These are phyloP conservation scores for Pythium folliculosum DNA, from an alignment of 352 stramenopile genomes.

Conservation along the genomic window DNA sequence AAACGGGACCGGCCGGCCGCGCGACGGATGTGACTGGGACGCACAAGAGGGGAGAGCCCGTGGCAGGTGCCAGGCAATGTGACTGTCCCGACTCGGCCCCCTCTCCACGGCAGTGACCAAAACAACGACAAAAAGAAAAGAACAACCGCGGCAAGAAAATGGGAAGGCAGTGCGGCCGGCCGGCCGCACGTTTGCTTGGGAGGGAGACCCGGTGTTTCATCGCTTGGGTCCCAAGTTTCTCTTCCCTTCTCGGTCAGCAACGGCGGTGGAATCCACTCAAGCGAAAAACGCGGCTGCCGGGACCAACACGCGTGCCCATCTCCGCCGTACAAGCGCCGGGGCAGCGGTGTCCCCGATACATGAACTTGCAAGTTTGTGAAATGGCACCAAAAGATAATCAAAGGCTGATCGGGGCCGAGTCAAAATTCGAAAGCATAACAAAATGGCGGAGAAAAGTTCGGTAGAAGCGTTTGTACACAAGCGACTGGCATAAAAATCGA, in stretches of 20 bases:
- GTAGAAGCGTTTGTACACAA: no score
- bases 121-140: slow-evolving; percentile 5
- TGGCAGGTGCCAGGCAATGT: no score
- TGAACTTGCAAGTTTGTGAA: background rate
- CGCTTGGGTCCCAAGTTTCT: background rate
- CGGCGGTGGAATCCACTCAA: slow-evolving; percentile 15
- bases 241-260: slow-evolving; percentile 10
- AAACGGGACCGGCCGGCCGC: no score
- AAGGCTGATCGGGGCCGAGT: no score
- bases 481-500: no score
- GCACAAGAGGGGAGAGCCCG: background rate
- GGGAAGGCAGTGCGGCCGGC: background rate
- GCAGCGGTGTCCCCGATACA: no score
- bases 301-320: slow-evolving; percentile 16
- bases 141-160: background rate
- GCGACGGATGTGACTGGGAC: background rate
- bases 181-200: no score
- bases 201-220: no score
- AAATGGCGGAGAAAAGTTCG: no score
- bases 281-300: slow-evolving; percentile 17
- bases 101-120: background rate
- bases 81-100: background rate
- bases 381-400: background rate
- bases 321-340: background rate
- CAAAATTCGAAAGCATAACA: no score